Base-by-base conservation (phyloP, 2,329 filamentous ascomycete genomes). In the Phialocephala sp. region DNA sequence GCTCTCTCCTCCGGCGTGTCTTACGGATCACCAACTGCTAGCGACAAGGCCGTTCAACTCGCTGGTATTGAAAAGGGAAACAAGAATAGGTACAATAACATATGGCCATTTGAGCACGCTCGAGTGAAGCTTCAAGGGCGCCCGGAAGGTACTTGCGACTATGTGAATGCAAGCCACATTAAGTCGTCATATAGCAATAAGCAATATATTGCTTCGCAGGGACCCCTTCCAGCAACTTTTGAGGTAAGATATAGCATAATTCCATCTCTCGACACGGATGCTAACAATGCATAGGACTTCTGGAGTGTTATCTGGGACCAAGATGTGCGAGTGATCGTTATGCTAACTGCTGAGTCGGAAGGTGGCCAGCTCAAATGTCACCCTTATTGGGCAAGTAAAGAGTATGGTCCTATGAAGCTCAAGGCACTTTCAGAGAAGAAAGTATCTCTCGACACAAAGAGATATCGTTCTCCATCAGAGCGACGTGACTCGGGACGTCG, bases 291-390 rank as follows among this genome's bases (percentile, higher is more conserved):
- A 8, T 71, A 95, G 92, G 95, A 99, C 77, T 99, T 99, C 76
- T 99, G 95, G 95, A 94, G 93, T 66, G 91, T 97, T 12, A 85
- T 98, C 36, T 99, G 95, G 95, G 94, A 98, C 76, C 92, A 98
- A 78, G 94, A 98, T 75, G 90, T 97, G 3, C 90, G 94, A 60
- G 92, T 98, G 32, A 90, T 99, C 68, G 94, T 98, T 69, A 98
- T 97, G 90, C 84, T 99, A 71, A 99, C 95, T 6, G 94, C 95
- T 1, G 94, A 98, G 78, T 87, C 91, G 32, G 95, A 99, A 80
- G 93, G 93, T 27, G 94, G 94, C 0, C 94, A 97, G 76, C 83
- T 97, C 54, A 99, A 98, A 78, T 97, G 94, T 68, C 94, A 99
- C 77, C 88, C 92, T 9, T 99, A 97, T 78, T 99, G 95, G 95